Percentiles rank a stretch among this genome's conserved stretches.
Conservation (phyloP, 1,139 yeast species). For the Suhomyces guaymorum region DNA sequence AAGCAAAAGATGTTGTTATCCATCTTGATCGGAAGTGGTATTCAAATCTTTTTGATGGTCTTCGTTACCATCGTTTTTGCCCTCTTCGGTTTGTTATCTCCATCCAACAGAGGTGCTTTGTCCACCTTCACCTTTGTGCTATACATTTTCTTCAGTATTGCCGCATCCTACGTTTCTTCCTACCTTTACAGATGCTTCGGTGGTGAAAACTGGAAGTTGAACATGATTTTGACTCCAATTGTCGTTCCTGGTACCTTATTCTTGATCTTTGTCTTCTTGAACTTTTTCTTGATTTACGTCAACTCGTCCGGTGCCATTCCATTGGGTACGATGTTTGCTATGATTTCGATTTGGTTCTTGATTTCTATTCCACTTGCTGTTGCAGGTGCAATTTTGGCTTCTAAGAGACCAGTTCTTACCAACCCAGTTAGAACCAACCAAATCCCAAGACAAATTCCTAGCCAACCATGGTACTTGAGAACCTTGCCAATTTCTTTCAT, state of each 20-base stretch:
- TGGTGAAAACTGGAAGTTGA: conserved; percentile 88
- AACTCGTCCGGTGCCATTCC: conserved; percentile 96
- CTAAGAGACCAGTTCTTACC: conserved; percentile 58
- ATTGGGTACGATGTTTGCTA: conserved; percentile 81
- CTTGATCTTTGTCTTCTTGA: conserved; percentile 62
- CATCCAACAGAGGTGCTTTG: conserved; percentile 91
- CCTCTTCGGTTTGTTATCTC: conserved; percentile 83
- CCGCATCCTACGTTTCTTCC: conserved; percentile 87
- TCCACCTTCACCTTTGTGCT: conserved; percentile 86
- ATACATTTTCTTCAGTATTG: conserved; percentile 74
- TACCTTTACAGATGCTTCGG: conserved; percentile 84
- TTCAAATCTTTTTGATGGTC: conserved; percentile 79
- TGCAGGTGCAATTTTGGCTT: conserved; percentile 75
- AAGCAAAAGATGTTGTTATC: conserved; percentile 68
- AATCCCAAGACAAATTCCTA: conserved; percentile 94
- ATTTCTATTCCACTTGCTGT: conserved; percentile 84
- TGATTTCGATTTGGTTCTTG: conserved; percentile 80
- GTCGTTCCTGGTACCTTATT: conserved; percentile 82
- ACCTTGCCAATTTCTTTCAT: conserved; percentile 67
- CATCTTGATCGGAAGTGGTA: conserved; percentile 84
- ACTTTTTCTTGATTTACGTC: conserved; percentile 76
- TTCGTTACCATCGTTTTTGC: conserved; percentile 78
- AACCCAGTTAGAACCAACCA: conserved; percentile 88
- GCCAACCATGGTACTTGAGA: conserved; percentile 81
- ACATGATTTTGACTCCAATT: conserved; percentile 78